Evolutionary conservation across 768 basidiomycete species (phyloP), one percentile per base, ranked within the genome.

Genomic region (Russula foetens): DNA sequence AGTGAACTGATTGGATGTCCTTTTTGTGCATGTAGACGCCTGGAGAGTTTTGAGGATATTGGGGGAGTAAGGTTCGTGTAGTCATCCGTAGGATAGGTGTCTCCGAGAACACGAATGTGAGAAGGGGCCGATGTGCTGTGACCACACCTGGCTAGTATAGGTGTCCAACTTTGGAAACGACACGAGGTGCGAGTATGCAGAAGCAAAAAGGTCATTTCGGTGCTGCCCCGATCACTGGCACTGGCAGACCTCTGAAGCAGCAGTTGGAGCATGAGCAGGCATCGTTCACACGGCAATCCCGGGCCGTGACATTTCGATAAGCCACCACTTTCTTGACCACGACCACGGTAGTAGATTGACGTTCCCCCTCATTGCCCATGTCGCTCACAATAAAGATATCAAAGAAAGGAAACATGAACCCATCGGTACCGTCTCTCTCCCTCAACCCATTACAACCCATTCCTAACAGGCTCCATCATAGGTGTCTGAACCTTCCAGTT

Each of bases 1-100:
- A 98, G 83, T 56, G 90, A 98, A 71, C 81, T 82, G 55, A 98
- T 79, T 2, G 97, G 97, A 69, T 99, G 97, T 4, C 80, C 75
- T 24, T 84, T 83, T 61, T 85, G 78, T 21, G 81, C 78, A 71
- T 97, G 92, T 24, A 99, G 80, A 39, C 82, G 82, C 17, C 85
- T 77, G 11, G 84, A 79, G 41, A 96, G 75, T 72, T 94, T 96
- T 49, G 86, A 81, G 56, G 92, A 77, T 68, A 99, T 93, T 26
- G 92, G 78, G 24, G 89, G 81, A 1, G 94, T 88, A 43, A 92
- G 80, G 73, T 99, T 99, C 43, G 95, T 90, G 72, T 76, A 79
- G 31, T 76, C 72, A 75, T 99, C 97, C n/a, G 77, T 79, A 2
- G 82, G 77, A 74, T 94, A 90, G n/a, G 74, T 72, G 48, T 77